Evolutionary conservation across 108 stramenopile species (phyloP), one percentile per base, ranked within the genome.

Genomic region (Hondaea fermentalgiana): DNA sequence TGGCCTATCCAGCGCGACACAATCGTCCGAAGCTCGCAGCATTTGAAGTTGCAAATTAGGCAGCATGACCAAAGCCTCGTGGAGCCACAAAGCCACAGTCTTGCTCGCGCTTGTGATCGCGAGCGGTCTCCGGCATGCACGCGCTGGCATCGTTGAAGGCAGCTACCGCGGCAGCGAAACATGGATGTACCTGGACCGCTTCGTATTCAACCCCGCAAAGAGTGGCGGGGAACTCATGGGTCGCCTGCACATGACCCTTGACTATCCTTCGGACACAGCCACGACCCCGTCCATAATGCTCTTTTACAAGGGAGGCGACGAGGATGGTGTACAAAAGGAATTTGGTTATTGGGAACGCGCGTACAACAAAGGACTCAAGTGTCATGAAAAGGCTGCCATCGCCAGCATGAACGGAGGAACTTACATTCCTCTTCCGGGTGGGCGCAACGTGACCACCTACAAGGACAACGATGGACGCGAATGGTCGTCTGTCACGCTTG

Each of bases 151-250:
- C 25, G 51, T 53, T 12, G 51, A 47, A 53, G 76, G 76, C 5
- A 25, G 23, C 49, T 83, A 83, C 3, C 76, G 76, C 1, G 76
- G 76, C 6, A 83, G 76, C 51, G 76, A 83, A 45, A 83, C 76
- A 6, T 83, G 76, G 76, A 47, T 83, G 17, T 83, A 83, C 76
- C 76, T 83, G 1, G 76, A 83, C n/a, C 45, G 76, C 45, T 83
- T 83, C 51, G 76, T 83, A 16, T 83, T 83, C 76, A 28, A 53
- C 51, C 49, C 76, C 6, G 45, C 23, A 12, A 83, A 53, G 25
- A 16, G 16, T 6, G 76, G 76, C 25, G n/a, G 49, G 6, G 10
- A 53, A 6, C 64, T 8, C 25, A 69, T 42, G 64, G 51, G 51
- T 45, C 19, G 28, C n/a, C 45, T 83, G 12, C 43, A 83, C 1